A percentile compares a stretch with the other conserved stretches of the same genome.
Conservation (phyloP, 345 rosid species). For the Salix brachista region DNA sequence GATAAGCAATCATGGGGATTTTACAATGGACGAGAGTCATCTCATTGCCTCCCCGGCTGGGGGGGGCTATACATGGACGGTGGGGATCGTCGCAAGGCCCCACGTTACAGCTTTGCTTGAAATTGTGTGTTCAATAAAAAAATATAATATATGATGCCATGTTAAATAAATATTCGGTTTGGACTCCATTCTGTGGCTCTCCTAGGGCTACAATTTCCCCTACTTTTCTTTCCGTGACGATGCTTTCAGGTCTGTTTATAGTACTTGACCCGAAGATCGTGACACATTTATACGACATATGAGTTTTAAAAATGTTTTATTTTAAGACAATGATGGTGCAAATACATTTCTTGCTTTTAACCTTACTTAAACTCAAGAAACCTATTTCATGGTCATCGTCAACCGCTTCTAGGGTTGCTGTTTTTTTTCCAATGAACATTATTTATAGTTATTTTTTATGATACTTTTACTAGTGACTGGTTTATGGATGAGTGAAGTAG, state of each 20-base stretch:
- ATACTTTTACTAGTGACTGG: too few species aligned
- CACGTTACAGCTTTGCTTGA: conserved; percentile 32
- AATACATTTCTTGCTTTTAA: too few species aligned
- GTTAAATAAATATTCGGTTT: conserved; percentile 12
- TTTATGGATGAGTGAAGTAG: too few species aligned
- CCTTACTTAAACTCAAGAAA: too few species aligned
- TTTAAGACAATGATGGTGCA: too few species aligned
- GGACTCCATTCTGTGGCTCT: conserved; percentile 9
- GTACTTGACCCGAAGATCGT: conserved; percentile 26
- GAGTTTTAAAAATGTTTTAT: too few species aligned
- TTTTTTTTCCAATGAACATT: too few species aligned
- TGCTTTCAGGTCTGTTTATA: conserved; percentile 12
- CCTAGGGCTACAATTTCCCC: neutral
- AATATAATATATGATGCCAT: neutral
- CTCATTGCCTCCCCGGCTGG: conserved; percentile 10
- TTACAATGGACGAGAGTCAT: conserved; percentile 10
- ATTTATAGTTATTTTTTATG: too few species aligned
- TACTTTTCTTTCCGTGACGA: neutral
- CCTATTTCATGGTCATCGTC: too few species aligned
- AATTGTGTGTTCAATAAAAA: conserved; percentile 3
- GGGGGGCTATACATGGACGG: conserved; percentile 21
- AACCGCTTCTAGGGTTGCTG: too few species aligned
- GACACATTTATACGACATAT: neutral
- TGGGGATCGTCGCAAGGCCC: conserved; percentile 22
- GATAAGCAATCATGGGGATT: conserved; percentile 20